Evolutionary conservation across 768 basidiomycete genomes (phyloP).

Genomic region (Boletus patriciae): DNA sequence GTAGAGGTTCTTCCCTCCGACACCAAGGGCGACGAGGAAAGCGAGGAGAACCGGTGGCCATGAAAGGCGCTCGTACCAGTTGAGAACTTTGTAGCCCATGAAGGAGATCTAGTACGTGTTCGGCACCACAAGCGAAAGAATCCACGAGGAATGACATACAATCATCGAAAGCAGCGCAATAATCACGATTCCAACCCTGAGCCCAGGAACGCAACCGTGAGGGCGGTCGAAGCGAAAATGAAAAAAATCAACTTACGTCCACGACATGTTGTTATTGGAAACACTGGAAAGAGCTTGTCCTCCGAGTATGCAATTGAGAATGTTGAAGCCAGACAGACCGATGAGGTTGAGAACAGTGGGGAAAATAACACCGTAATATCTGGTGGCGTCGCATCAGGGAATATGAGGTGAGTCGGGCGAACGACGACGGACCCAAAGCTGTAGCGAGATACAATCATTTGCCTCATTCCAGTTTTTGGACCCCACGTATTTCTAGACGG

Average conservation of each 20-base stretch:
- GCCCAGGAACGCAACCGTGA: conserved; percentile 12
- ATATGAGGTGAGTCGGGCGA: conserved; percentile 29
- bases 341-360: conserved; percentile 58
- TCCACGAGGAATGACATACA: conserved; percentile 33
- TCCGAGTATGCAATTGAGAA: conserved; percentile 66
- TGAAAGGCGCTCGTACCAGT: conserved; percentile 68
- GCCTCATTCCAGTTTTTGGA: conserved; percentile 74
- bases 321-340: conserved; percentile 62
- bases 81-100: conserved; percentile 64
- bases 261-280: conserved; percentile 48
- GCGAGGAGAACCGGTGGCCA: conserved; percentile 81
- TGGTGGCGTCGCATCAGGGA: conserved; percentile 2
- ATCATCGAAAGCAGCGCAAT: conserved; percentile 67
- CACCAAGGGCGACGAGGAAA: conserved; percentile 67
- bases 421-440: conserved; percentile 50
- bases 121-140: not conserved
- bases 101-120: conserved; percentile 50
- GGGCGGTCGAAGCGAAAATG: not conserved
- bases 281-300: conserved; percentile 65
- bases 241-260: conserved; percentile 40
- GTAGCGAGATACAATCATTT: conserved; percentile 76
- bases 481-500: conserved; percentile 61
- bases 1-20: conserved; percentile 69
- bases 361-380: conserved; percentile 55
- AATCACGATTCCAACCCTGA: conserved; percentile 79